Evolutionary conservation across 2,329 filamentous ascomycete species (phyloP).

Genomic region (Cladosporium sp.): DNA sequence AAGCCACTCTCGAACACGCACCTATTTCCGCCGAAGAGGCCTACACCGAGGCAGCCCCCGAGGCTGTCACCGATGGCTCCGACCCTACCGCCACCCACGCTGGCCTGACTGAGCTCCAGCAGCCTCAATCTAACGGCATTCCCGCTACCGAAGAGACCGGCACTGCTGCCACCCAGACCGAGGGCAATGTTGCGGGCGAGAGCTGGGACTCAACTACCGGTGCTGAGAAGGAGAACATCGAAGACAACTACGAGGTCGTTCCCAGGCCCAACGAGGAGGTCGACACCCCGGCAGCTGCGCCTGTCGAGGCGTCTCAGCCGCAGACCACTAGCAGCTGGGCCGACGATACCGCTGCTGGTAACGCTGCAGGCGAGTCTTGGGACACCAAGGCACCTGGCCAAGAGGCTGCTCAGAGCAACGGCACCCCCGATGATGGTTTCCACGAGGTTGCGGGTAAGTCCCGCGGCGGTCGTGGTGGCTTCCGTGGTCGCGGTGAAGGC

Average conservation of each 20-base stretch:
- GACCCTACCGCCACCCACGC: conserved; percentile 70
- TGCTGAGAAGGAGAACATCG: conserved; percentile 51
- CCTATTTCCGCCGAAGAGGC: conserved; percentile 57
- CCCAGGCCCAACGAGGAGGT: conserved; percentile 73
- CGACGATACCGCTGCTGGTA: conserved; percentile 48
- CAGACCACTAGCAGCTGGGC: conserved; percentile 71
- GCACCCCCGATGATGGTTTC: conserved; percentile 61
- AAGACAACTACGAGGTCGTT: conserved; percentile 74
- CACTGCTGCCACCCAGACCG: conserved; percentile 35
- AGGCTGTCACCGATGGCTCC: conserved; percentile 41
- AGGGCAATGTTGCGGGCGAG: conserved; percentile 58
- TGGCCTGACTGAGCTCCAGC: conserved; percentile 66
- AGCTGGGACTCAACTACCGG: conserved; percentile 63
- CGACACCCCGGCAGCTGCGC: conserved; percentile 58
- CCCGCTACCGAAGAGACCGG: conserved; percentile 25
- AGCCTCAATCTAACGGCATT: conserved; percentile 37
- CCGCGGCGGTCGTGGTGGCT: conserved; percentile 44
- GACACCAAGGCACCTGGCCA: conserved; percentile 44
- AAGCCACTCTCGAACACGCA: conserved; percentile 46
- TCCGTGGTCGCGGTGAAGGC: conserved; percentile 41
- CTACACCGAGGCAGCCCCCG: conserved; percentile 49
- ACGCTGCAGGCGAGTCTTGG: conserved; percentile 35
- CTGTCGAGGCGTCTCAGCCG: conserved; percentile 56
- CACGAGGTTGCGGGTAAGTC: conserved; percentile 57
- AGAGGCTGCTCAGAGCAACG: conserved; percentile 18